Evolutionary conservation across 768 basidiomycete genomes (phyloP).

Genomic region (Lactarius trivialis): DNA sequence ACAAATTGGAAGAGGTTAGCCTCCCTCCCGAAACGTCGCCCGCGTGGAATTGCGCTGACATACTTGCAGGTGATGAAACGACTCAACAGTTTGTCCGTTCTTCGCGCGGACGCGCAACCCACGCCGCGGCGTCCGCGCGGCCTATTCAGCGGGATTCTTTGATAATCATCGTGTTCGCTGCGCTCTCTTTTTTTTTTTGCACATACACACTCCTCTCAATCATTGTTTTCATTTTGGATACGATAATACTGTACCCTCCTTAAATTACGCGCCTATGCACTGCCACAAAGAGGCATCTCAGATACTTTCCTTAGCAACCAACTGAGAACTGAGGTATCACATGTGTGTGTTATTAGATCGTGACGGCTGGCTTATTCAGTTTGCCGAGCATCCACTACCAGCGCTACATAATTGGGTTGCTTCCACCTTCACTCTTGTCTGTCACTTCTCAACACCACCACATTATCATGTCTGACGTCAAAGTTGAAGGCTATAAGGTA

Average conservation of each 20-base stretch:
- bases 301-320: neutral
- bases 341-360: neutral
- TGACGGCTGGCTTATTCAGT: neutral
- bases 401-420: neutral
- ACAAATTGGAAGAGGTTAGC: slow-evolving; percentile 88
- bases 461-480: slow-evolving; percentile 23
- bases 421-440: neutral
- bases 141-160: slow-evolving; percentile 73
- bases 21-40: neutral
- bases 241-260: slow-evolving; percentile 3
- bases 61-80: slow-evolving; percentile 81
- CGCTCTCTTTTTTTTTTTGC: neutral
- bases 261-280: slow-evolving; percentile 1
- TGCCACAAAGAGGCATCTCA: neutral
- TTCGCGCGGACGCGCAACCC: slow-evolving; percentile 77
- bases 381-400: neutral
- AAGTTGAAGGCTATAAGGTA: slow-evolving; percentile 22
- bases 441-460: neutral
- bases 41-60: neutral
- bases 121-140: slow-evolving; percentile 68
- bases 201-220: slow-evolving; percentile 1
- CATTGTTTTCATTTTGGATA: neutral
- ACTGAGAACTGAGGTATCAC: neutral
- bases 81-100: slow-evolving; percentile 82
- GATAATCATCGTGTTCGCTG: slow-evolving; percentile 17